phyloP scores from a whole-genome alignment of 2,329 filamentous ascomycete species.

The Onygenales sp. region DNA sequence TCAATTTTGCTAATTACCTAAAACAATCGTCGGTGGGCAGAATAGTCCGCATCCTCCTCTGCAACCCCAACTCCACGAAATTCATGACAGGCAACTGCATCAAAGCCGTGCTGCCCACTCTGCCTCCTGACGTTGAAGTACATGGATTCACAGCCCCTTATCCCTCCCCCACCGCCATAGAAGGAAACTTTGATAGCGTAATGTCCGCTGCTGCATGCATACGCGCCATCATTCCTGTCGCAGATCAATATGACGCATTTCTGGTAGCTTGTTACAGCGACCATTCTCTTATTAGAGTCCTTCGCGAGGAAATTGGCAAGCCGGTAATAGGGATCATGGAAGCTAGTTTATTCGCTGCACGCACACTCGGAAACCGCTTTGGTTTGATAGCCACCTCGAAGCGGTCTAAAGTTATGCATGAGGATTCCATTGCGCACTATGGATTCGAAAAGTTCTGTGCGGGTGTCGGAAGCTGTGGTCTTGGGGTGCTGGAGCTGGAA shows the following conservation, averaged over 20 bases:
- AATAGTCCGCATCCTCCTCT: conserved; percentile 24
- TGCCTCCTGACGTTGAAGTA: conserved; percentile 26
- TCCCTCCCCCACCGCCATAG: conserved; percentile 15
- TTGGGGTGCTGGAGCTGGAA: conserved; percentile 73
- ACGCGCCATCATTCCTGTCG: conserved; percentile 38
- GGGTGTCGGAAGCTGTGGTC: conserved; percentile 70
- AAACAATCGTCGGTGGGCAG: too few relatives aligned
- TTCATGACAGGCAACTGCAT: conserved; percentile 33
- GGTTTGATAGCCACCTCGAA: conserved; percentile 81
- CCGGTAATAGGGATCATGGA: conserved; percentile 77
- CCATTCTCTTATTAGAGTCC: conserved; percentile 61
- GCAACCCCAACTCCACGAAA: conserved; percentile 36
- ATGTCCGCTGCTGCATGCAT: conserved; percentile 54
- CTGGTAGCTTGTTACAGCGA: conserved; percentile 83
- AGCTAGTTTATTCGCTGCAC: conserved; percentile 58
- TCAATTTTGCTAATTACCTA: too few relatives aligned
- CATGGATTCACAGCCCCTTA: conserved; percentile 30
- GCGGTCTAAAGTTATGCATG: conserved; percentile 69
- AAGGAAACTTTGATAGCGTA: conserved; percentile 18
- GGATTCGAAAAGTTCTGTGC: conserved; percentile 47
- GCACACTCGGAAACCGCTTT: conserved; percentile 55
- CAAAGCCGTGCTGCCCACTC: conserved; percentile 27
- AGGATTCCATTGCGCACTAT: conserved; percentile 48
- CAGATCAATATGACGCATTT: conserved; percentile 55
- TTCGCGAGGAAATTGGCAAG: conserved; percentile 40